Percentiles rank a stretch among this genome's conserved stretches.
Conservation (phyloP, 495 filamentous ascomycete genomes). For the Neurospora sp. region DNA sequence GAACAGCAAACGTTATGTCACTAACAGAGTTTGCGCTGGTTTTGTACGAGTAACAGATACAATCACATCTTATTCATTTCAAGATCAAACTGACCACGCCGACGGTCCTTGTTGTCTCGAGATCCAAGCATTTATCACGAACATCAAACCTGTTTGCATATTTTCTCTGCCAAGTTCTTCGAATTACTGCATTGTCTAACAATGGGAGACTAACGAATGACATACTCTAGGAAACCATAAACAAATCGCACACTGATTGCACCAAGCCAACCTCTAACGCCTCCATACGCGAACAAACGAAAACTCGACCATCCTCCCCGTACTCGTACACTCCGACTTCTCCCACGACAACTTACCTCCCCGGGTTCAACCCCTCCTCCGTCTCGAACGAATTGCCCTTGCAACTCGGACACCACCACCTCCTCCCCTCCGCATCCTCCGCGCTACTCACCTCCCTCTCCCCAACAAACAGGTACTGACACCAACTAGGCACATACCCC, state of each 20-base stretch:
- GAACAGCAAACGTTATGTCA: no score
- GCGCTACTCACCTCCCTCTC: background rate
- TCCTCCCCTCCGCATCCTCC: background rate
- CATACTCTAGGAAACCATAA: background rate
- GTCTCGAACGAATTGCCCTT: slow-evolving; percentile 2
- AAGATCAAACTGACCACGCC: no score
- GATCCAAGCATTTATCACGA: background rate
- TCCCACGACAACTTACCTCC: background rate
- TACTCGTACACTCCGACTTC: no score
- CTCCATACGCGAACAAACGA: background rate
- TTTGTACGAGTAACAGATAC: no score
- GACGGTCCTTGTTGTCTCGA: background rate
- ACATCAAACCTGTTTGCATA: background rate
- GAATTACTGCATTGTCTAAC: background rate
- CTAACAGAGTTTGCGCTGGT: no score
- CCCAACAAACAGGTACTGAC: background rate
- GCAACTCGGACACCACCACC: slow-evolving; percentile 7
- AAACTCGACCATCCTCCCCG: background rate
- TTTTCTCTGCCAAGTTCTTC: background rate
- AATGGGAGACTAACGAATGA: background rate
- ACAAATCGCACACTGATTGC: no score
- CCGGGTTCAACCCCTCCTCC: background rate
- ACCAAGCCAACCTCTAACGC: background rate
- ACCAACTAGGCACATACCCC: slow-evolving; percentile 2
- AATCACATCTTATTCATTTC: no score